Evolutionary conservation across 1,139 yeast genomes (phyloP), one percentile per base, ranked within the genome.

Genomic region (Sugiyamaella paludigena): DNA sequence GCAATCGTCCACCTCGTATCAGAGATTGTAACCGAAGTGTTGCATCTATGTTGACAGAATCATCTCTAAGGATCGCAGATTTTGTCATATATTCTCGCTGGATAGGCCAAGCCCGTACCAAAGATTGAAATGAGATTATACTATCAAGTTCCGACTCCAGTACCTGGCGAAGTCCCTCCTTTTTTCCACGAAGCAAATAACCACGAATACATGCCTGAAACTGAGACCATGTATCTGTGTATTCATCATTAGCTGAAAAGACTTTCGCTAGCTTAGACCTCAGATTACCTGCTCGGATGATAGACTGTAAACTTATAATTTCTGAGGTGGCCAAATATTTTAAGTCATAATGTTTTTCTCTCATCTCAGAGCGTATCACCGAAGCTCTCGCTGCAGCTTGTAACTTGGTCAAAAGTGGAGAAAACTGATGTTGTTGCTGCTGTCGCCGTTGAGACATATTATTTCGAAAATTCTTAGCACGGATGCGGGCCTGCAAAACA

Each of bases 11-110:
- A 10, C 46, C 54, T 2, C 56, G 43, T 2, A 41, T 33, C 4
- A 84, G 2, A 80, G 63, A 41, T 41, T 30, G 56, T 10, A 49
- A 29, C 2, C 27, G 43, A 9, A 30, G 35, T 11, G 53, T 42
- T 11, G 34, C 32, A n/a, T 33, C 30, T 19, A 19, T 5, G 12
- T 31, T 27, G 6, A 37, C 27, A 24, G 36, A 33, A 7, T 42
- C 24, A n/a, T 29, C 38, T 10, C 37, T 31, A 7, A 43, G 42
- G 24, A n/a, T 24, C 9, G 36, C 12, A 19, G 15, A 9, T 37
- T 34, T 36, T 11, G 12, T 13, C 4, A 46, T 28, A 19, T 40
- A 15, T 48, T 51, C 32, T 36, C 47, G 52, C 27, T 58, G 51
- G 26, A 53, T 45, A 4, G 49, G 50, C 2, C 35, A 29, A 7